These are phyloP conservation scores for Euphrasia arctica DNA, from an alignment of 305 asterid species.

Conservation along the genomic window DNA sequence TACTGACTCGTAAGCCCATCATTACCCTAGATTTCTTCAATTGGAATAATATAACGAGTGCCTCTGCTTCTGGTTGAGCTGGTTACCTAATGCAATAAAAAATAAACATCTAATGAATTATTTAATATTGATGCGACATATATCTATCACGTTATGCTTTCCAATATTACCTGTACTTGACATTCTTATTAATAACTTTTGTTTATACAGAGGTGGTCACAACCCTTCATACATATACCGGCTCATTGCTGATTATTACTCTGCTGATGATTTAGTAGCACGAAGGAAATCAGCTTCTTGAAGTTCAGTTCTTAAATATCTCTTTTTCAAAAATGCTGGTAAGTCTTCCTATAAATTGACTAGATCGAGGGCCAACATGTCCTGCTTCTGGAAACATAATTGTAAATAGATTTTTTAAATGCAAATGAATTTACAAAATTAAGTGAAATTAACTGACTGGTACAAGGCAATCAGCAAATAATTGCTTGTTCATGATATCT, in stretches of 20 bases:
- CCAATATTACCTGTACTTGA: slow-evolving; percentile 3
- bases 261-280: slow-evolving; percentile 84
- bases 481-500: too few species aligned
- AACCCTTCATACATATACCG: slow-evolving; percentile 93
- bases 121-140: background rate
- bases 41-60: slow-evolving; percentile 3
- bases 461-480: background rate
- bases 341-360: slow-evolving; percentile 28
- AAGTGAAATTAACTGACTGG: slow-evolving; percentile 1
- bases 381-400: slow-evolving; percentile 4
- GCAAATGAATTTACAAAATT: background rate
- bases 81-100: background rate
- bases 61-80: slow-evolving; percentile 16
- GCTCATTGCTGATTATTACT: slow-evolving; percentile 93
- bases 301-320: slow-evolving; percentile 27
- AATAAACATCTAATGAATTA: slow-evolving; percentile 12
- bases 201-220: slow-evolving; percentile 83
- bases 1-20: slow-evolving; percentile 86
- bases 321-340: slow-evolving; percentile 32
- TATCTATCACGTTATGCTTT: slow-evolving; percentile 5
- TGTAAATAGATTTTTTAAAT: background rate
- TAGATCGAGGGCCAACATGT: slow-evolving; percentile 3
- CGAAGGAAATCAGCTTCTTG: slow-evolving; percentile 62
- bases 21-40: slow-evolving; percentile 12
- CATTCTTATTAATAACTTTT: slow-evolving; percentile 23